Percentiles rank a stretch among this genome's conserved stretches.
Evolutionary conservation across 2,329 filamentous ascomycete genomes (phyloP).

Genomic region (Fusarium nematophilum): DNA sequence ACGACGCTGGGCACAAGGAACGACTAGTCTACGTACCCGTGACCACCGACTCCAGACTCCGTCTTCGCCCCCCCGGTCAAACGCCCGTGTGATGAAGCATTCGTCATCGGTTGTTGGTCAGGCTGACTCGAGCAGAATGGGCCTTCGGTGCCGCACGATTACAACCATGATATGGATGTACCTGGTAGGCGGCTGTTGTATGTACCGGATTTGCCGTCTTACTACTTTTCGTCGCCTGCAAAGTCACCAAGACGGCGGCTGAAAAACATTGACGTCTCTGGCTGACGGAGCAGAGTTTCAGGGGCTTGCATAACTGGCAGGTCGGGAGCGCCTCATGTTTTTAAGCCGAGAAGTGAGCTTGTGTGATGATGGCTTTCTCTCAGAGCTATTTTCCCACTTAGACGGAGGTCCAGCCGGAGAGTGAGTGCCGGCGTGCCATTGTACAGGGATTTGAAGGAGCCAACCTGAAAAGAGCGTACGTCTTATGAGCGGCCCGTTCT

Average conservation of each 20-base stretch:
- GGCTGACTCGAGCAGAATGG: constrained; percentile 29
- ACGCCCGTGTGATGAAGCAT: too few species aligned
- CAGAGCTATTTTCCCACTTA: constrained; percentile 2
- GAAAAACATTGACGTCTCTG: constrained; percentile 27
- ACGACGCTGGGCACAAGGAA: too few species aligned
- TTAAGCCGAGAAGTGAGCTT: constrained; percentile 6
- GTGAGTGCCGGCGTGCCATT: too few species aligned
- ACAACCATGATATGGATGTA: background rate
- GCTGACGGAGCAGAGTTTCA: constrained; percentile 23
- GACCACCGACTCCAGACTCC: background rate
- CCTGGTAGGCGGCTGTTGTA: background rate
- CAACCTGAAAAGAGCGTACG: too few species aligned
- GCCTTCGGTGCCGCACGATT: constrained; percentile 18
- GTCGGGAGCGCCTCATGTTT: constrained; percentile 13
- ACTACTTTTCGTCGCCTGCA: too few species aligned
- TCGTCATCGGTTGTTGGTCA: constrained; percentile 3
- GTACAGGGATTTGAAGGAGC: too few species aligned
- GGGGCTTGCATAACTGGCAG: constrained; percentile 15
- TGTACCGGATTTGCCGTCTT: too few species aligned
- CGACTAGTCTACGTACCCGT: constrained; percentile 5
- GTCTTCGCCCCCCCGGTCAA: too few species aligned
- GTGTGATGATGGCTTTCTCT: background rate
- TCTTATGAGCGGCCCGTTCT: too few species aligned
- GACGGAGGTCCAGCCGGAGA: too few species aligned
- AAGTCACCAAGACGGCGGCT: background rate